These are phyloP conservation scores for Sphaerostilbella broomeana DNA, from an alignment of 2,329 filamentous ascomycete genomes.

Conservation along the genomic window DNA sequence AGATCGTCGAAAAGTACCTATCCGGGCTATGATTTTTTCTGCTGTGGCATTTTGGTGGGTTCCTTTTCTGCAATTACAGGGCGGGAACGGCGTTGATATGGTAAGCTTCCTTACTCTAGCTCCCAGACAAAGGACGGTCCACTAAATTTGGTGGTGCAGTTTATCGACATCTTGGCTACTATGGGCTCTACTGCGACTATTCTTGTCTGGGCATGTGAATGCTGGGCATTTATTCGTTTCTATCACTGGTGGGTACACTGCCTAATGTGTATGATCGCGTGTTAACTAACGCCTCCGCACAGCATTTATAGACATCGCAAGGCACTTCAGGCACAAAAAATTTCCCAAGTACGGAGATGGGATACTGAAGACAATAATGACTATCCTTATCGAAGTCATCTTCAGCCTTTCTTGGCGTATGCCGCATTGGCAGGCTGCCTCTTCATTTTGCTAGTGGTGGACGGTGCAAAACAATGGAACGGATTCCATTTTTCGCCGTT, in stretches of 20 bases:
- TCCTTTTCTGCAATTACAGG: slow-evolving; percentile 31
- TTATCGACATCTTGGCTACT: slow-evolving; percentile 32
- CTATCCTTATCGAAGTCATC: slow-evolving; percentile 34
- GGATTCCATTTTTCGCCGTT: slow-evolving; percentile 29
- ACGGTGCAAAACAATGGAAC: slow-evolving; percentile 31
- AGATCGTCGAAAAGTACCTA: slow-evolving; percentile 27
- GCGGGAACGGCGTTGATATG: neutral
- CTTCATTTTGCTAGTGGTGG: slow-evolving; percentile 28
- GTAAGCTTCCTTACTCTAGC: neutral
- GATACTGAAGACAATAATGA: slow-evolving; percentile 19
- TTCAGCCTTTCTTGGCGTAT: slow-evolving; percentile 32
- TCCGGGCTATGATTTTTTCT: slow-evolving; percentile 33
- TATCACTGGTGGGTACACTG: slow-evolving; percentile 29
- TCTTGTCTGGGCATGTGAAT: slow-evolving; percentile 36
- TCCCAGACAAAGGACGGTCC: neutral
- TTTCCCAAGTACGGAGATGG: slow-evolving; percentile 24
- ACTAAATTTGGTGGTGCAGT: slow-evolving; percentile 21
- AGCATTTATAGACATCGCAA: slow-evolving; percentile 20
- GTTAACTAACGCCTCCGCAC: too few relatives aligned
- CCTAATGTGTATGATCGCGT: too few relatives aligned
- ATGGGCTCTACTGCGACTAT: slow-evolving; percentile 31
- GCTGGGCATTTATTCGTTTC: slow-evolving; percentile 33
- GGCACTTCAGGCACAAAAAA: slow-evolving; percentile 17
- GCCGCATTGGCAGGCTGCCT: slow-evolving; percentile 29
- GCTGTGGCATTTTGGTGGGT: slow-evolving; percentile 35